phyloP scores from a whole-genome alignment of 176 grass and related monocot genomes.

The Oryza australiensis region DNA sequence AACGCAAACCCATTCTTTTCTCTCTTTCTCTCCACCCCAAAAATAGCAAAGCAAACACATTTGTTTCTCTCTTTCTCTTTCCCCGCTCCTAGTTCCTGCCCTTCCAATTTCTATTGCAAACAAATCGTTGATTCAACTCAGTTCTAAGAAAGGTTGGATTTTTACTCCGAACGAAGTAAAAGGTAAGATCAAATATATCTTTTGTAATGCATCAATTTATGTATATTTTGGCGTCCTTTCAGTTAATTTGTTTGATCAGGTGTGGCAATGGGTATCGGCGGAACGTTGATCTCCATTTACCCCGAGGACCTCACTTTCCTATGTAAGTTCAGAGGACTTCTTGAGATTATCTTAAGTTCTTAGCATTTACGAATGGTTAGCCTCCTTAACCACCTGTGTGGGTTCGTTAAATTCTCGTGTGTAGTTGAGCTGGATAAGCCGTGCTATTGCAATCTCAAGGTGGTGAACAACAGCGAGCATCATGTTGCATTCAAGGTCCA shows the following conservation, averaged over 20 bases:
- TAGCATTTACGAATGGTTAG: slow-evolving; percentile 19
- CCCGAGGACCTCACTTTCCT: slow-evolving; percentile 92
- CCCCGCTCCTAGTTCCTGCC: slow-evolving; percentile 2
- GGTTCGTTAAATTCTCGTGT: slow-evolving; percentile 30
- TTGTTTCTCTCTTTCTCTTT: slow-evolving; percentile 12
- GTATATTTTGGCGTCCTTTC: neutral
- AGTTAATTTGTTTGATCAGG: slow-evolving; percentile 33
- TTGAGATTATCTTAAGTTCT: neutral
- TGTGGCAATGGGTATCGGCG: slow-evolving; percentile 61
- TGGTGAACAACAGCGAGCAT: slow-evolving; percentile 96
- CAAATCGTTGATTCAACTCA: neutral
- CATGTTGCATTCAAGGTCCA: slow-evolving; percentile 96
- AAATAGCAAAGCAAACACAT: slow-evolving; percentile 32
- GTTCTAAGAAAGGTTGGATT: slow-evolving; percentile 35
- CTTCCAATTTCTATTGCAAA: slow-evolving; percentile 45
- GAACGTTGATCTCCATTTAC: slow-evolving; percentile 78
- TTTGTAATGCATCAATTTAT: slow-evolving; percentile 34
- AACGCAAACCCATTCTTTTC: no score
- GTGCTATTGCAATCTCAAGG: slow-evolving; percentile 94
- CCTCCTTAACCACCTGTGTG: neutral
- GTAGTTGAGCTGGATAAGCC: slow-evolving; percentile 95
- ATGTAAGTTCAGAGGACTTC: slow-evolving; percentile 50
- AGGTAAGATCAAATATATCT: neutral
- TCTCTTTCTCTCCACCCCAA: no score
- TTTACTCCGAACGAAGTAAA: neutral